A percentile compares a stretch with the other conserved stretches of the same genome.
These are phyloP conservation scores for Trichoderma sp. DNA, from an alignment of 2,329 filamentous ascomycete genomes.

Conservation along the genomic window DNA sequence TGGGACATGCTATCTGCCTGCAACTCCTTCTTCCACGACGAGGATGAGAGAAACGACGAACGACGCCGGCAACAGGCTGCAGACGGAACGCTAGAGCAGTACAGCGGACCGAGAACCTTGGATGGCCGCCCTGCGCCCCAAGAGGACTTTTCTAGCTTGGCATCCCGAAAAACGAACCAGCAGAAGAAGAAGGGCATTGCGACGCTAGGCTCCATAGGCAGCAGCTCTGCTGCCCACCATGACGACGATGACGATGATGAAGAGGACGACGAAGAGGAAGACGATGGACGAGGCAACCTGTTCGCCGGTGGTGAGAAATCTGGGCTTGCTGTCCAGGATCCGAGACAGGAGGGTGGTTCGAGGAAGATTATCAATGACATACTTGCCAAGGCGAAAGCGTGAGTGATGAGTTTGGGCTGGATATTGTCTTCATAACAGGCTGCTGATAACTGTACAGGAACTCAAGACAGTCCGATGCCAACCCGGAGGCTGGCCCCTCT, in stretches of 20 bases:
- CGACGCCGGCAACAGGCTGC: slow-evolving; percentile 45
- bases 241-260: slow-evolving; percentile 59
- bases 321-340: slow-evolving; percentile 65
- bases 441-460: slow-evolving; percentile 47
- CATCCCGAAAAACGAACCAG: slow-evolving; percentile 37
- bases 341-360: slow-evolving; percentile 46
- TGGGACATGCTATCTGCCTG: slow-evolving; percentile 66
- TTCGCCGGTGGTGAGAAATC: slow-evolving; percentile 88
- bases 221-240: slow-evolving; percentile 44
- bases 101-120: slow-evolving; percentile 61
- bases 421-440: not conserved
- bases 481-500: slow-evolving; percentile 50
- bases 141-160: slow-evolving; percentile 30
- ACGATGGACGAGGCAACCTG: slow-evolving; percentile 62
- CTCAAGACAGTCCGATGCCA: slow-evolving; percentile 52
- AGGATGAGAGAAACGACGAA: slow-evolving; percentile 49
- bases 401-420: slow-evolving; percentile 25
- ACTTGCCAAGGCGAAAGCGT: slow-evolving; percentile 62
- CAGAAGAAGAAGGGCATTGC: slow-evolving; percentile 60
- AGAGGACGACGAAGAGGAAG: slow-evolving; percentile 55
- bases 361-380: slow-evolving; percentile 61
- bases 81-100: slow-evolving; percentile 29
- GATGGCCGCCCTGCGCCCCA: slow-evolving; percentile 58
- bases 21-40: slow-evolving; percentile 59
- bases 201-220: slow-evolving; percentile 54